Conservation (phyloP, 2,329 filamentous ascomycete genomes). For the Fusarium burgessii region DNA sequence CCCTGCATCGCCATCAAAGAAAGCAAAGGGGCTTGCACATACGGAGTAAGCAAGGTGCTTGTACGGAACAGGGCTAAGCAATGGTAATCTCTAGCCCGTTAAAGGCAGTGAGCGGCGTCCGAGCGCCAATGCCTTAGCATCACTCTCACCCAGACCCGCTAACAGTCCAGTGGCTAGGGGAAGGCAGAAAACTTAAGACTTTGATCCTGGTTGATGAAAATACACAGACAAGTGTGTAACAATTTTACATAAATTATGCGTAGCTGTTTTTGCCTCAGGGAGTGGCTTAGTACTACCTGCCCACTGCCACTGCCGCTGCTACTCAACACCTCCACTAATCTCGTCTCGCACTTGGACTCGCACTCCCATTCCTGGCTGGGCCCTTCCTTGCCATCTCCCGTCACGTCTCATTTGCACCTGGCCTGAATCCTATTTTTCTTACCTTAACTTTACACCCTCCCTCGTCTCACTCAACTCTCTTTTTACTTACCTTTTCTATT, state of each 20-base stretch:
- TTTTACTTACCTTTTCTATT: constrained; percentile 7
- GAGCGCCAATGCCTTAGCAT: constrained; percentile 23
- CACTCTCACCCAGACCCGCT: constrained; percentile 20
- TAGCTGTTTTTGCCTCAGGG: no score
- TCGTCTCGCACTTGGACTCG: constrained; percentile 32
- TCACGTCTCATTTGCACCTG: constrained; percentile 32
- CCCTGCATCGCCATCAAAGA: constrained; percentile 18
- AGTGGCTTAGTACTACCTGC: constrained; percentile 32
- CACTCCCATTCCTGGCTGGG: constrained; percentile 31
- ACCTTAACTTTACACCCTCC: constrained; percentile 24
- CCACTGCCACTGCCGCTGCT: constrained; percentile 20
- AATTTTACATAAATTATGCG: no score
- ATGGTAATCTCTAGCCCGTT: constrained; percentile 25
- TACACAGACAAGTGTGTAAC: no score
- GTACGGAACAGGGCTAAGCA: constrained; percentile 32
- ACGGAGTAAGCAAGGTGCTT: constrained; percentile 29
- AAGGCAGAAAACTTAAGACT: no score
- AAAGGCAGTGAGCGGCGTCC: constrained; percentile 38
- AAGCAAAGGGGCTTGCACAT: constrained; percentile 13
- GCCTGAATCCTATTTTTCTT: constrained; percentile 16
- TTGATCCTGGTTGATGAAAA: no score
- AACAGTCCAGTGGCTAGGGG: constrained; percentile 31
- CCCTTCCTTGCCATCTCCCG: constrained; percentile 19
- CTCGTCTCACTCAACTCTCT: constrained; percentile 3
- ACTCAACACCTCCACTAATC: constrained; percentile 12